Conservation (phyloP, 2,329 filamentous ascomycete genomes). For the Coniochaeta ligniaria region DNA sequence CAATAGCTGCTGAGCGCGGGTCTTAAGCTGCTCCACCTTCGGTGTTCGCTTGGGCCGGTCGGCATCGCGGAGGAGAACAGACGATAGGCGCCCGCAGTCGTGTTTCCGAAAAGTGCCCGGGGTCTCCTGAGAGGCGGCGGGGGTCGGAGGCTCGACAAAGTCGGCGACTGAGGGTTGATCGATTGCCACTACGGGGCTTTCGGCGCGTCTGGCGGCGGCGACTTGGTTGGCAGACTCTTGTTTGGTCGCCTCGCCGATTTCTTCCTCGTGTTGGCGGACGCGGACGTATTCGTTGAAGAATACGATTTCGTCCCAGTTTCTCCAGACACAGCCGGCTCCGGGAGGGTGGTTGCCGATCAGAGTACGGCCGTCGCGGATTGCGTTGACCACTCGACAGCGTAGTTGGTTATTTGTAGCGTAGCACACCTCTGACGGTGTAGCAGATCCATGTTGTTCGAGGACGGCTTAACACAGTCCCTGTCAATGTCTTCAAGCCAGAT, state of each 20-base stretch:
- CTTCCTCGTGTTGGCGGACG: slow-evolving; percentile 51
- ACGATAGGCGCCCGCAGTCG: slow-evolving; percentile 17
- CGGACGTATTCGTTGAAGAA: slow-evolving; percentile 59
- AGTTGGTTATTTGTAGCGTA: slow-evolving; percentile 59
- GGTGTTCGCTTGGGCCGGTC: background rate
- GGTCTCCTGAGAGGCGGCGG: background rate
- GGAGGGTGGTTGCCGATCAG: slow-evolving; percentile 53
- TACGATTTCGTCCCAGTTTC: slow-evolving; percentile 53
- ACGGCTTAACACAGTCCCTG: too few species aligned
- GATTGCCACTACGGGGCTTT: slow-evolving; percentile 15
- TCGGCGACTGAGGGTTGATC: slow-evolving; percentile 1
- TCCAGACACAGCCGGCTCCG: slow-evolving; percentile 55
- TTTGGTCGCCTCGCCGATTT: slow-evolving; percentile 41
- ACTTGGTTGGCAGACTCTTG: slow-evolving; percentile 43
- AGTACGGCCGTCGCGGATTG: slow-evolving; percentile 52
- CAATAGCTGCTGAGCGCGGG: background rate
- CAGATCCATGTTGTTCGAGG: too few species aligned
- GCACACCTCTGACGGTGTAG: slow-evolving; percentile 56
- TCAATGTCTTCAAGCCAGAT: too few species aligned
- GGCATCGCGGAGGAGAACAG: slow-evolving; percentile 9
- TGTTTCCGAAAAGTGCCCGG: slow-evolving; percentile 1
- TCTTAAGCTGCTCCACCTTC: background rate
- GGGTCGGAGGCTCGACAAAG: slow-evolving; percentile 5
- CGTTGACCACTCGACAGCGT: slow-evolving; percentile 51
- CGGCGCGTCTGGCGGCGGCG: slow-evolving; percentile 40